Conservation (phyloP, 148 eudicot species). For the Vaccinium myrtillus region DNA sequence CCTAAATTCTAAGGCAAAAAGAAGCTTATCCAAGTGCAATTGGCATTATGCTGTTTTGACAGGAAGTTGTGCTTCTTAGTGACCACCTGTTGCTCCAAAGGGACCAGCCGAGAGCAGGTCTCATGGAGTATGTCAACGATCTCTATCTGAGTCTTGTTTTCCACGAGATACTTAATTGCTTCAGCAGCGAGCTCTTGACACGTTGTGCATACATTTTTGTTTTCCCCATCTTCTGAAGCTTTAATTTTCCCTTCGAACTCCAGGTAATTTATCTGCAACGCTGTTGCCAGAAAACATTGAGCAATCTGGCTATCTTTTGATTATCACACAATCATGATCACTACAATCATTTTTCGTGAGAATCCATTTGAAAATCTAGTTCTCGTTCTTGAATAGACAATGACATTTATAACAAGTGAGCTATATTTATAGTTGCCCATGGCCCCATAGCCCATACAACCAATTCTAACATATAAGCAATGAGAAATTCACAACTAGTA, state of each 20-base stretch:
- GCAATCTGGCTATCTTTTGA: not conserved
- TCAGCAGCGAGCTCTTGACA: conserved; percentile 69
- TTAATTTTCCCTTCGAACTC: conserved; percentile 17
- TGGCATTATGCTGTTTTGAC: not conserved
- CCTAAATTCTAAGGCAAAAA: not conserved
- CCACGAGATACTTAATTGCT: conserved; percentile 54
- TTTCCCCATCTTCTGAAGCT: conserved; percentile 25
- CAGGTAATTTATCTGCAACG: conserved; percentile 25
- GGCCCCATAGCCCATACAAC: not conserved
- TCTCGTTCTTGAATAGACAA: not conserved
- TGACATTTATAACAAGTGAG: not conserved
- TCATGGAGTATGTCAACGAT: conserved; percentile 56
- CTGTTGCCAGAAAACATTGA: conserved; percentile 19
- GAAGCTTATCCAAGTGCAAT: not conserved
- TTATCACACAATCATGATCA: conserved; percentile 5
- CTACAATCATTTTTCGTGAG: not conserved
- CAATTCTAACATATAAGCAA: conserved; percentile 1
- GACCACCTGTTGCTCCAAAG: conserved; percentile 54
- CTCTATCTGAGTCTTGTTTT: conserved; percentile 63
- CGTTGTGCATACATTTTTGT: conserved; percentile 47
- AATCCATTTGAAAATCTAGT: not conserved
- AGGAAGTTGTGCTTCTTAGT: not conserved
- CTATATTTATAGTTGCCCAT: not conserved
- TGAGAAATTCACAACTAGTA: not conserved
- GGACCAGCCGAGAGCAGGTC: conserved; percentile 56